These are phyloP conservation scores for Rutidosis leptorrhynchoides DNA, from an alignment of 129 eudicot genomes.

Conservation along the genomic window DNA sequence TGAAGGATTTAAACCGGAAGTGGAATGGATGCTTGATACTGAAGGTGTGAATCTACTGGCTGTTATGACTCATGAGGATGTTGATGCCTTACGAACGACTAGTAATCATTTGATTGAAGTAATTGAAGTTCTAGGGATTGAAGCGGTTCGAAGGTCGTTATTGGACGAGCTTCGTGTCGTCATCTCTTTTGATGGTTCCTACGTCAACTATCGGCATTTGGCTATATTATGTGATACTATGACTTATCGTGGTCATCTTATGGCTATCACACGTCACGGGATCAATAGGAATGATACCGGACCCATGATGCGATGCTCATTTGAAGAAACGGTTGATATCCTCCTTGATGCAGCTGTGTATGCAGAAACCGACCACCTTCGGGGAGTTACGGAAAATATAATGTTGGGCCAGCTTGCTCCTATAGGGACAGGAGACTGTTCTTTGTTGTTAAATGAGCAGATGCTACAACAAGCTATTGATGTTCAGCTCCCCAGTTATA, in stretches of 20 bases:
- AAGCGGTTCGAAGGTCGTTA: constrained; percentile 86
- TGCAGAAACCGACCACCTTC: constrained; percentile 77
- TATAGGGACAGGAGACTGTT: constrained; percentile 94
- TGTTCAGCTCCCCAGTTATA: constrained; percentile 85
- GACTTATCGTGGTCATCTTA: constrained; percentile 96
- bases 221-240: constrained; percentile 93
- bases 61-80: constrained; percentile 87
- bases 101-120: constrained; percentile 96
- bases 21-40: constrained; percentile 95
- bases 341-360: constrained; percentile 98
- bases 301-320: constrained; percentile 97
- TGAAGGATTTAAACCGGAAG: constrained; percentile 76
- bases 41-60: constrained; percentile 97
- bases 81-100: constrained; percentile 80
- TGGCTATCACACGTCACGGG: constrained; percentile 99
- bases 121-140: constrained; percentile 92
- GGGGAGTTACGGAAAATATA: constrained; percentile 92
- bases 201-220: constrained; percentile 85
- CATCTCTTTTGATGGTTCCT: constrained; percentile 92
- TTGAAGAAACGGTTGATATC: constrained; percentile 94
- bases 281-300: constrained; percentile 91
- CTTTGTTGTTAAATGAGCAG: constrained; percentile 65
- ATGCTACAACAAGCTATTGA: constrained; percentile 93
- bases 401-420: constrained; percentile 99
- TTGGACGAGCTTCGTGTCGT: constrained; percentile 93